phyloP scores from a whole-genome alignment of 805 yeast species.

The Dipodascopsis uninucleata region DNA sequence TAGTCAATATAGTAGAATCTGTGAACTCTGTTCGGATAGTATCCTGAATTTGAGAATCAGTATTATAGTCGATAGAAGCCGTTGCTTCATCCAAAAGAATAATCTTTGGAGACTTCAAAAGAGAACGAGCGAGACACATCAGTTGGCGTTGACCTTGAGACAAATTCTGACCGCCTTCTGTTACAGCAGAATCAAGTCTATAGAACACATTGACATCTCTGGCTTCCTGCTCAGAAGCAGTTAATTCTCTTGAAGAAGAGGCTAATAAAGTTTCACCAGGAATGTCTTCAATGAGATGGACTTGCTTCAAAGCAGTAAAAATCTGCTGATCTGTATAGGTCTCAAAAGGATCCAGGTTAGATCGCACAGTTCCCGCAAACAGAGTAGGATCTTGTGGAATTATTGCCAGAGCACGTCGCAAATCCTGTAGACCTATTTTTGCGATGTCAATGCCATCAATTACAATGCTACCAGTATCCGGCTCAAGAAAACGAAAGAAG shows the following conservation, averaged over 20 bases:
- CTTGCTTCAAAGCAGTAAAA: constrained; percentile 55
- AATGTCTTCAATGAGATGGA: constrained; percentile 18
- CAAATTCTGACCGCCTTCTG: constrained; percentile 75
- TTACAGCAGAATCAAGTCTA: constrained; percentile 36
- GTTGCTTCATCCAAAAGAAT: constrained; percentile 79
- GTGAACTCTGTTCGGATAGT: constrained; percentile 65
- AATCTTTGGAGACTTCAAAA: constrained; percentile 65
- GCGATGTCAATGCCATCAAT: constrained; percentile 68
- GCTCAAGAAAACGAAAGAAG: constrained; percentile 61
- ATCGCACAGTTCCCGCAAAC: constrained; percentile 66
- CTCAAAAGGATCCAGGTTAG: constrained; percentile 68
- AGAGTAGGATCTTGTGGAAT: constrained; percentile 82
- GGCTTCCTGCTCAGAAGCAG: constrained; percentile 13
- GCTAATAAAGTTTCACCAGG: constrained; percentile 13
- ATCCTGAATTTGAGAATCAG: constrained; percentile 73
- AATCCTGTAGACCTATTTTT: constrained; percentile 56
- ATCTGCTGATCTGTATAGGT: constrained; percentile 54
- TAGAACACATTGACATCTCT: constrained; percentile 23
- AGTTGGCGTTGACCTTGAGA: constrained; percentile 87
- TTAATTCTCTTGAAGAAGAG: neutral
- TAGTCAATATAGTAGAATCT: constrained; percentile 71
- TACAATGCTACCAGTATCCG: constrained; percentile 52
- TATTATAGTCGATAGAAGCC: constrained; percentile 67
- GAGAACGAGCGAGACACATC: constrained; percentile 75
- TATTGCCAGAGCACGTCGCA: constrained; percentile 62